Percentiles rank a stretch among this genome's conserved stretches.
Conservation (phyloP, 2,329 filamentous ascomycete genomes). For the Cadophora luteo-olivacea region DNA sequence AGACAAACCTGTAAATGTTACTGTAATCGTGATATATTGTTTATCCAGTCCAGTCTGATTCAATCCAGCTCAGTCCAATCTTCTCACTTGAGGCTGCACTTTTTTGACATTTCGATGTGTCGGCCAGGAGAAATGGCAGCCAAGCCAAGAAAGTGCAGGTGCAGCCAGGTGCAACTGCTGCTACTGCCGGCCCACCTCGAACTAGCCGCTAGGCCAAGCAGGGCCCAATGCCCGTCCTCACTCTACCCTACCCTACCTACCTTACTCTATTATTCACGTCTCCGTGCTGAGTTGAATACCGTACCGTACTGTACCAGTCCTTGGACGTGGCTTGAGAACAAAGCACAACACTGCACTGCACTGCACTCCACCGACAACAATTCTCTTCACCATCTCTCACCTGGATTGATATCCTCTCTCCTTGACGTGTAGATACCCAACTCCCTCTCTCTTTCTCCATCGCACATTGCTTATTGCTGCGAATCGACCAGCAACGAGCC, state of each 20-base stretch:
- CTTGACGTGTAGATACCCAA: constrained; percentile 12
- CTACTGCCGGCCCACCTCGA: constrained; percentile 21
- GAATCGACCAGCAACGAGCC: constrained; percentile 19
- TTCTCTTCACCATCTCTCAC: not conserved
- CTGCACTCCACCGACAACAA: not conserved
- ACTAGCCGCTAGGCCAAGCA: constrained; percentile 20
- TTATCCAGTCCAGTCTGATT: not conserved
- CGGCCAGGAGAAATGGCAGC: too few species aligned
- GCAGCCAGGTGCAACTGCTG: not conserved
- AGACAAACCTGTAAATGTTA: not conserved
- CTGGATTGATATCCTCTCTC: not conserved
- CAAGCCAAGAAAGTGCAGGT: not conserved
- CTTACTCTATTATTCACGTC: constrained; percentile 25
- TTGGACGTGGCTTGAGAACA: constrained; percentile 14
- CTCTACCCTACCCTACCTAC: not conserved
- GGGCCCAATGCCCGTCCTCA: not conserved
- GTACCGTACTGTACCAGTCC: not conserved
- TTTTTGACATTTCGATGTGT: too few species aligned
- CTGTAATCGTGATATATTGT: not conserved
- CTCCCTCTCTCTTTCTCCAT: not conserved
- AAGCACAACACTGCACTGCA: constrained; percentile 21
- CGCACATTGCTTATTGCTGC: constrained; percentile 20
- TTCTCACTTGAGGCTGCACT: too few species aligned
- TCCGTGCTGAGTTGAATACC: constrained; percentile 19
- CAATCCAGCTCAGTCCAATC: not conserved